Percentiles rank a stretch among this genome's conserved stretches.
These are phyloP conservation scores for Crithidia mellificae DNA, from an alignment of 208 protist species.

Conservation along the genomic window DNA sequence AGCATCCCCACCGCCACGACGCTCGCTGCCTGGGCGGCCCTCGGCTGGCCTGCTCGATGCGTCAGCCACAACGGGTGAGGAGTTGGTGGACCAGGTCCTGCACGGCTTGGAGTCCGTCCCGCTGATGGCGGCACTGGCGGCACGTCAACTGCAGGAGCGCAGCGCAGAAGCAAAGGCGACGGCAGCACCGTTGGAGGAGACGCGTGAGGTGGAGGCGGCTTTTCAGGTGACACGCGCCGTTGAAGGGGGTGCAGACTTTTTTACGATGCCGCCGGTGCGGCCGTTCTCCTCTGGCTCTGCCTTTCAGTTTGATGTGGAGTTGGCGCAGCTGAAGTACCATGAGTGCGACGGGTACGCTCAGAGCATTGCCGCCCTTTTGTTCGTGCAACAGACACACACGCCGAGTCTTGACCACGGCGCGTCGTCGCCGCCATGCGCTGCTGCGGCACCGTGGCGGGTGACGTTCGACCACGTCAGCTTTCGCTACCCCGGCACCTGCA, in stretches of 20 bases:
- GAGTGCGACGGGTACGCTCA: conserved; percentile 18
- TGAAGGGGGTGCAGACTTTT: conserved; percentile 18
- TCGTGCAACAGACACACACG: conserved; percentile 16
- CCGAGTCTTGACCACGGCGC: conserved; percentile 8
- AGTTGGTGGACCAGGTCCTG: background rate
- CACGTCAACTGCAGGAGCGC: background rate
- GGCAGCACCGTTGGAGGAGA: background rate
- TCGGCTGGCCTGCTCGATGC: too few relatives aligned
- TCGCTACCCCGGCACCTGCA: conserved; percentile 46
- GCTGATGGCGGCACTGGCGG: conserved; percentile 8
- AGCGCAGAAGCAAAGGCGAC: background rate
- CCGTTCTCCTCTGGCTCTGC: conserved; percentile 16
- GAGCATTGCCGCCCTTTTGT: conserved; percentile 13
- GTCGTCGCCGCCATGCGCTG: background rate
- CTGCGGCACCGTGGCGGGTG: conserved; percentile 41
- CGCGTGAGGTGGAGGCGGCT: background rate
- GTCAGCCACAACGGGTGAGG: background rate
- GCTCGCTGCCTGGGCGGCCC: background rate
- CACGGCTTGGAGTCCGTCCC: conserved; percentile 3
- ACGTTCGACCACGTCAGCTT: conserved; percentile 71
- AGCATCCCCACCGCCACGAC: background rate
- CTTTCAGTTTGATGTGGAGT: conserved; percentile 27
- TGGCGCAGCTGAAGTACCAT: conserved; percentile 18
- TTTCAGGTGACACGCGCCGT: conserved; percentile 25
- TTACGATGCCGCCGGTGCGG: conserved; percentile 14